phyloP scores from a whole-genome alignment of 2,329 filamentous ascomycete species.

The Xylaria sp. region DNA sequence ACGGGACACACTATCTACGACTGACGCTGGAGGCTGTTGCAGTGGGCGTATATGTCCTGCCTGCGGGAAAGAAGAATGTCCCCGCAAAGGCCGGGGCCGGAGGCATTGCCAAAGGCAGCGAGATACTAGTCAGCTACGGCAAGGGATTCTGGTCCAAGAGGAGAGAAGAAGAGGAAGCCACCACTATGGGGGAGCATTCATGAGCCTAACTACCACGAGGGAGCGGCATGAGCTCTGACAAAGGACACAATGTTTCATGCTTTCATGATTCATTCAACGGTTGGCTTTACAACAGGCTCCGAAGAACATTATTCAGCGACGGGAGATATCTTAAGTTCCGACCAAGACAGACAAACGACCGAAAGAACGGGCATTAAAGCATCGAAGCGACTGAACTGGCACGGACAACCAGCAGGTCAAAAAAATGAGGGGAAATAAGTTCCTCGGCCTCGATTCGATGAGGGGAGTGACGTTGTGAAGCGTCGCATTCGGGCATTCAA shows the following conservation, averaged over 20 bases:
- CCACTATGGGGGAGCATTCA: conserved; percentile 6
- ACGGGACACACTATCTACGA: background rate
- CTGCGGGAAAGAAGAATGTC: conserved; percentile 54
- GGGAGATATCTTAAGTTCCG: conserved; percentile 8
- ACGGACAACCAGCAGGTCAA: background rate
- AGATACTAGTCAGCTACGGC: conserved; percentile 73
- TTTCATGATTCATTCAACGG: background rate
- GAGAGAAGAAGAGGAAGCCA: conserved; percentile 50
- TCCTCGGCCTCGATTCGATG: conserved; percentile 3
- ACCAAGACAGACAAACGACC: conserved; percentile 13
- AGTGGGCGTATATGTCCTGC: conserved; percentile 59
- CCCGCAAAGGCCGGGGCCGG: conserved; percentile 46
- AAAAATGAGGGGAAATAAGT: conserved; percentile 20
- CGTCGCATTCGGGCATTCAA: conserved; percentile 35
- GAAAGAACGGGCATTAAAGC: conserved; percentile 7
- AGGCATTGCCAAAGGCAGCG: conserved; percentile 68
- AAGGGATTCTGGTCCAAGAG: conserved; percentile 72
- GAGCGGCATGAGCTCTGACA: background rate
- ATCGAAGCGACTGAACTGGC: background rate
- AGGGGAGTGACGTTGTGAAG: conserved; percentile 23
- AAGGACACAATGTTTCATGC: background rate
- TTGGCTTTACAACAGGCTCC: background rate
- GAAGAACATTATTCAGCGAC: background rate
- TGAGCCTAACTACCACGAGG: conserved; percentile 2
- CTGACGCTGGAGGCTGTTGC: conserved; percentile 20